Base-by-base conservation (phyloP, 352 stramenopile species). In the Phytophthora uliginosa region DNA sequence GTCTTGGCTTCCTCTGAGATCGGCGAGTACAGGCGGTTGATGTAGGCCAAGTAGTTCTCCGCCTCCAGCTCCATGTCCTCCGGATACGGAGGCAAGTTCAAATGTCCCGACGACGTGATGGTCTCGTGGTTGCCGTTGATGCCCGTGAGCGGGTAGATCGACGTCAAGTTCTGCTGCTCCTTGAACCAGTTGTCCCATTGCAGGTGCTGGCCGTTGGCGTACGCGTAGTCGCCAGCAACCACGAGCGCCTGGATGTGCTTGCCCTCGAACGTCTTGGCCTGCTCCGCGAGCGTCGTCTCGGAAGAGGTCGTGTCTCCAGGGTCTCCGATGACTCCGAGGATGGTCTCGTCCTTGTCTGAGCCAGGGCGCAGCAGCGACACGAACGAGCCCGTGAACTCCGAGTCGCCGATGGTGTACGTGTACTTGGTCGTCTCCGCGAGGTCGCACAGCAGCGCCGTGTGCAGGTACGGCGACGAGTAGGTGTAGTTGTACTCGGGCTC, bases 81-180 rank as follows among this genome's bases (percentile, higher is more conserved):
- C 40, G 80, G 71, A 45, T 87, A 93, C 45, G 80, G 79, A 7
- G 69, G 40, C 58, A 80, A 63, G 50, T 80, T 82, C 45, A 82
- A 74, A 61, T 91, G 87, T 7, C 71, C 77, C 3, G 64, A 69
- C 12, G 75, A 76, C 65, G 69, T 66, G 56, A 78, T 78, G 34
- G 85, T 86, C 69, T 94, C 87, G 77, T 94, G 87, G 69, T 94
- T 93, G 31, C 87, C 87, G 52, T 89, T 82, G 53, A 83, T 83
- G 13, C 79, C 82, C 33, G 83, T 78, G 24, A 77, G 73, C 1
- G 82, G 82, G 34, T 92, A 74, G 40, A 76, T 64, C 13, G 75
- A 80, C 22, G 82, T 78, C 3, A 89, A 63, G 48, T 84, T 79
- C 59, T 85, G 74, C 61, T 88, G 82, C 63, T 92, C 59, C 10